Evolutionary conservation across 257 asterid genomes (phyloP).

Genomic region (Solanum infundibuliforme): DNA sequence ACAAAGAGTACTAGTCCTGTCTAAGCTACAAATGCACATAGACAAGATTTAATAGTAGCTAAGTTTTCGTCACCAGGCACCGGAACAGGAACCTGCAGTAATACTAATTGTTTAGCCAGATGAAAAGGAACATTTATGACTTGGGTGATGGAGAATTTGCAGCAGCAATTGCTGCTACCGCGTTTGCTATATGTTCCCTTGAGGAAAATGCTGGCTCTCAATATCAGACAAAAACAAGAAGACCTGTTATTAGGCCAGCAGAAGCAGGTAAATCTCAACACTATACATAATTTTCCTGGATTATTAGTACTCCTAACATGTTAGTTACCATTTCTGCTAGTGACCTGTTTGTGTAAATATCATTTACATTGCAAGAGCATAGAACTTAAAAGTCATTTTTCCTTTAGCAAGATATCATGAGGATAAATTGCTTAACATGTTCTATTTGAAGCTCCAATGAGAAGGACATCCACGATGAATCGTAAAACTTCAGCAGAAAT

Average conservation of each 20-base stretch:
- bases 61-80: background rate
- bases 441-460: slow-evolving; percentile 21
- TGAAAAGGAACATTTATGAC: slow-evolving; percentile 11
- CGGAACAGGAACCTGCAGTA: background rate
- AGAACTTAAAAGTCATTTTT: background rate
- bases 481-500: slow-evolving; percentile 15
- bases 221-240: slow-evolving; percentile 15
- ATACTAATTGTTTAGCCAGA: background rate
- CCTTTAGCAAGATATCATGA: background rate
- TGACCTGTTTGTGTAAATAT: background rate
- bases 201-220: slow-evolving; percentile 10
- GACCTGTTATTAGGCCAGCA: slow-evolving; percentile 19
- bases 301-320: background rate
- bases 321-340: background rate
- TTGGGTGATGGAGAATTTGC: slow-evolving; percentile 31
- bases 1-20: background rate
- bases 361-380: background rate
- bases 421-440: background rate
- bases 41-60: background rate
- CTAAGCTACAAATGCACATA: background rate
- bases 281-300: background rate
- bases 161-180: slow-evolving; percentile 59
- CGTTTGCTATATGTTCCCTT: slow-evolving; percentile 40
- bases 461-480: slow-evolving; percentile 17
- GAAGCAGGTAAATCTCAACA: slow-evolving; percentile 12